phyloP scores from a whole-genome alignment of 2,329 filamentous ascomycete genomes.

The Fusarium fujikuroi region DNA sequence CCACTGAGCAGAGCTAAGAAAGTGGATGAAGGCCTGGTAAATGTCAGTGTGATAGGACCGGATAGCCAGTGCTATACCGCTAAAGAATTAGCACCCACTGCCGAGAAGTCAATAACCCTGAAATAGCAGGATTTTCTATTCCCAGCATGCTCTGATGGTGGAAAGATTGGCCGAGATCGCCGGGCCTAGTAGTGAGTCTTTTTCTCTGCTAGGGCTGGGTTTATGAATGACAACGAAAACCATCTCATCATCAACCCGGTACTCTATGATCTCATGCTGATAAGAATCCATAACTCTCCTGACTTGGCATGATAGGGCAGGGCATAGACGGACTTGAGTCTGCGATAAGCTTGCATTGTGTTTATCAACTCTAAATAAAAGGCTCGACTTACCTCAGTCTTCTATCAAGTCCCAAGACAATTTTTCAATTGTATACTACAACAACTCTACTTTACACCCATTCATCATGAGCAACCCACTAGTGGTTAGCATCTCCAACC shows the following conservation, averaged over 20 bases:
- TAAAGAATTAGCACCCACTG: not conserved
- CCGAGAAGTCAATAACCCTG: not conserved
- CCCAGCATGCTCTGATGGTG: not conserved
- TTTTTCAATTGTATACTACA: not conserved
- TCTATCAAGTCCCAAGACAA: accelerated
- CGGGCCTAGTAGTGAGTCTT: not conserved
- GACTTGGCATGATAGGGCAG: not conserved
- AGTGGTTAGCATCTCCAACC: constrained; percentile 29
- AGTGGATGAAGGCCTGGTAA: not conserved
- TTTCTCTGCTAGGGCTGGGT: not conserved
- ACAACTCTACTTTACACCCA: not conserved
- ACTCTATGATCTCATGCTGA: not conserved
- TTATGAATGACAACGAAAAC: not conserved
- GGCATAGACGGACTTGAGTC: not conserved
- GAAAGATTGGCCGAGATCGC: constrained; percentile 2
- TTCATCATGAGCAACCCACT: constrained; percentile 32
- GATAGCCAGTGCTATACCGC: not conserved
- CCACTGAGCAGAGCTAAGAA: not conserved
- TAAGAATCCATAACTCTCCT: not conserved
- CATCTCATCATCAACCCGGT: not conserved
- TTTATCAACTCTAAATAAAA: not conserved
- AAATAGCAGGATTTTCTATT: not conserved
- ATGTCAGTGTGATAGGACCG: not conserved
- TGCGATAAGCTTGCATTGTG: not conserved
- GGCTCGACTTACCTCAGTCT: accelerated